Base-by-base conservation (phyloP, 257 asterid genomes). In the Ilex asprella region DNA sequence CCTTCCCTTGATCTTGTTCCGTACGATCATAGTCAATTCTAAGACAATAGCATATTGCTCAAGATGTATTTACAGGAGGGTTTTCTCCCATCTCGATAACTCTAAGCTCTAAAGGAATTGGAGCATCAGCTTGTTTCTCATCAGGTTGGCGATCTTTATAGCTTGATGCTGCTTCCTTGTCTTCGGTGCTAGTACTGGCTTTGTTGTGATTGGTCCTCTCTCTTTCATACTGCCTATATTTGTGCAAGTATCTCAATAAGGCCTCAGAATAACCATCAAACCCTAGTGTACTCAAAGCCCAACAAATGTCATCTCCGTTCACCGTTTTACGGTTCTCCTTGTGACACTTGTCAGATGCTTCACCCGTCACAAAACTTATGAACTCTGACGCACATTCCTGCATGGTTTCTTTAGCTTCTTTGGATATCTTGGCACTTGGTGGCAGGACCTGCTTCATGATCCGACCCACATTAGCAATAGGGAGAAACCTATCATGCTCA, bases 381-480 rank as follows among this genome's bases (percentile, higher is more conserved):
- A 86, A 86, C 75, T 83, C 95, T 0, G 91, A 71, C 6, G 78
- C 91, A 55, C 91, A 83, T 64, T 81, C 91, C 70, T 86, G 95
- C 68, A 83, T 68, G 58, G 66, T 79, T 66, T 79, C 83, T 56
- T 81, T 86, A 47, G 88, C 84, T 47, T 86, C 91, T 68, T 77
- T 83, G 0, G 94, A 81, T 29, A 86, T 69, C 74, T 81, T 86
- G 12, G 91, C 85, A 11, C 53, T 68, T 5, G 76, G 66, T 41
- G 91, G 94, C 16, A 86, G 75, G 67, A 79, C 74, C 56, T 72
- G 71, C 69, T 75, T 83, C 94, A 86, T 86, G 56, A 86, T 77
- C 76, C 90, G 56, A 30, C 88, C 91, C 14, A 83, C 83, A 50
- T 86, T 86, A n/a, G 95, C 91, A n/a, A 86, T 79, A 2, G 95